Conservation (phyloP, 805 yeast species). For the Wickerhamomyces rabaulensis region DNA sequence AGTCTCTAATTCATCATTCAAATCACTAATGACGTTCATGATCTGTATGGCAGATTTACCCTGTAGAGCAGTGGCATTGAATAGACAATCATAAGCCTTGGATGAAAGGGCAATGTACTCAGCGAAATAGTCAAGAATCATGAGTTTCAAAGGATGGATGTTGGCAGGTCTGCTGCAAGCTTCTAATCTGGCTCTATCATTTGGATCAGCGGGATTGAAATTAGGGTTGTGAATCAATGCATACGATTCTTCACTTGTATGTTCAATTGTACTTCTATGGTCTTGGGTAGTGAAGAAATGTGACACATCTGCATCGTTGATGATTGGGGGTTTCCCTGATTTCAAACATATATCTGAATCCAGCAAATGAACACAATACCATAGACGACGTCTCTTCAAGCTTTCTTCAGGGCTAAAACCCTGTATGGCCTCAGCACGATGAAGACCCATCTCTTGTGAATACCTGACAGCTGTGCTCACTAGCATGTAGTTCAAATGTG, state of each 20-base stretch:
- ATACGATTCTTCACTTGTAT: background rate
- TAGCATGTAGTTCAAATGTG: conserved; percentile 38
- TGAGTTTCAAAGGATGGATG: conserved; percentile 4
- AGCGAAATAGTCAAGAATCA: conserved; percentile 7
- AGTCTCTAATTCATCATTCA: conserved; percentile 14
- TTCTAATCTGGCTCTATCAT: background rate
- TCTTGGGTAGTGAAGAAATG: conserved; percentile 2
- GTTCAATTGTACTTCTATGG: background rate
- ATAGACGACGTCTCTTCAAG: conserved; percentile 34
- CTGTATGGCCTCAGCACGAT: conserved; percentile 40
- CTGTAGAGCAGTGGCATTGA: conserved; percentile 15
- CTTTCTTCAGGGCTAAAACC: conserved; percentile 34
- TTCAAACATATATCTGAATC: conserved; percentile 42
- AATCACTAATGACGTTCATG: conserved; percentile 11
- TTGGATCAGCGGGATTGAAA: conserved; percentile 1
- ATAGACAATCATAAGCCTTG: conserved; percentile 13
- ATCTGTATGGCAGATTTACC: conserved; percentile 15
- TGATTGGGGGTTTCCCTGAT: conserved; percentile 44
- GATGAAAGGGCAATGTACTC: conserved; percentile 11
- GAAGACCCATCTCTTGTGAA: conserved; percentile 55
- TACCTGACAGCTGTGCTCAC: conserved; percentile 43
- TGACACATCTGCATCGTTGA: conserved; percentile 34
- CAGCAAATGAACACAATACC: conserved; percentile 43
- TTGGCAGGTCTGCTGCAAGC: background rate
- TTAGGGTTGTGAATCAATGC: background rate